A percentile compares a stretch with the other conserved stretches of the same genome.
These are phyloP conservation scores for Vaccinium corymbosum DNA, from an alignment of 148 eudicot genomes.

Conservation along the genomic window DNA sequence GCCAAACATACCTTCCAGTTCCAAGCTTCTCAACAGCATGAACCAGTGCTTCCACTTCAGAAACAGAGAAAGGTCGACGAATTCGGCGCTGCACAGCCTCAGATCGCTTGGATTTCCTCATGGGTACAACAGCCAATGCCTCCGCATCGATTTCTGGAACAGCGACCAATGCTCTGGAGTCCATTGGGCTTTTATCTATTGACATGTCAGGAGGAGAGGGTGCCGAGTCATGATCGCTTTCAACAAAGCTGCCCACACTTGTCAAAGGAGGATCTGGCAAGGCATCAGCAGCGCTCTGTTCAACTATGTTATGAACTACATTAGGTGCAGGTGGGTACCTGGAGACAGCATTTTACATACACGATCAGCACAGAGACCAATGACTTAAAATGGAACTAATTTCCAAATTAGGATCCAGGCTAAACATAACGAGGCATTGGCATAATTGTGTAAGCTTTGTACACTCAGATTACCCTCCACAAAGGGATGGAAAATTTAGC, in stretches of 20 bases:
- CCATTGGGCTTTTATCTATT: slow-evolving; percentile 44
- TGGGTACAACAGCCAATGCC: slow-evolving; percentile 51
- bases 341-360: slow-evolving; percentile 14
- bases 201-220: slow-evolving; percentile 62
- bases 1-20: slow-evolving; percentile 73
- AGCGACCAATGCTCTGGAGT: slow-evolving; percentile 57
- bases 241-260: slow-evolving; percentile 46
- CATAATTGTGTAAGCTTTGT: neutral
- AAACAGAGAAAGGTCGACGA: slow-evolving; percentile 92
- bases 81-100: slow-evolving; percentile 86
- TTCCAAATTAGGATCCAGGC: neutral
- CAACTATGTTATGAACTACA: slow-evolving; percentile 25
- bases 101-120: slow-evolving; percentile 57
- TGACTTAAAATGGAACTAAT: neutral
- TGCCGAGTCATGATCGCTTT: slow-evolving; percentile 90
- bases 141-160: slow-evolving; percentile 48
- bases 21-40: slow-evolving; percentile 98
- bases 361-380: neutral
- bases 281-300: slow-evolving; percentile 35
- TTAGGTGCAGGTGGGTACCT: slow-evolving; percentile 48
- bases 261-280: slow-evolving; percentile 28
- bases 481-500: neutral
- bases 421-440: neutral
- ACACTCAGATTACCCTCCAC: neutral
- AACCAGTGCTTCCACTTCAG: slow-evolving; percentile 92